These are phyloP conservation scores for Millerozyma acaciae DNA, from an alignment of 805 yeast species.

Conservation along the genomic window DNA sequence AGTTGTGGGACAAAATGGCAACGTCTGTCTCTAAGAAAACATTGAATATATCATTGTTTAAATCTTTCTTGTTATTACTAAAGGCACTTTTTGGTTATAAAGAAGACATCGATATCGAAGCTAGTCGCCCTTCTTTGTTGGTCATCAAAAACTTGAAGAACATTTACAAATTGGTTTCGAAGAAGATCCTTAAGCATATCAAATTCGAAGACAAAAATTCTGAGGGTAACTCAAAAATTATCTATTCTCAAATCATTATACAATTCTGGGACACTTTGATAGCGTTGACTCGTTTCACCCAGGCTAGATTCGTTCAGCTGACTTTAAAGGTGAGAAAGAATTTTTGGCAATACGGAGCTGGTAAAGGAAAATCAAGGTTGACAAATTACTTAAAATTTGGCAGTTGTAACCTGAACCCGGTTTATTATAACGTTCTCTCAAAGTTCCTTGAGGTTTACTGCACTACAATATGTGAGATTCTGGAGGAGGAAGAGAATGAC, in stretches of 20 bases:
- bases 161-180: conserved; percentile 38
- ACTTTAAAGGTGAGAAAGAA: conserved; percentile 36
- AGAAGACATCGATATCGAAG: conserved; percentile 2
- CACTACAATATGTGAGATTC: no score
- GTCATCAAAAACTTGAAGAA: conserved; percentile 10
- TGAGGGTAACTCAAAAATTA: conserved; percentile 26
- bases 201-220: conserved; percentile 28
- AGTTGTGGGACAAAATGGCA: conserved; percentile 32
- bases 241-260: conserved; percentile 45
- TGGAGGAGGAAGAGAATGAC: no score
- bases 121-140: no score
- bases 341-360: conserved; percentile 52
- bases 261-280: conserved; percentile 48
- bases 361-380: conserved; percentile 38
- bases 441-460: not conserved
- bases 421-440: conserved; percentile 35
- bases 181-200: conserved; percentile 41
- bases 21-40: conserved; percentile 19
- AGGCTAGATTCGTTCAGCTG: no score
- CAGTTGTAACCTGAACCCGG: conserved; percentile 48
- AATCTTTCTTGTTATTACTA: conserved; percentile 20
- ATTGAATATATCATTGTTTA: conserved; percentile 30
- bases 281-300: conserved; percentile 29
- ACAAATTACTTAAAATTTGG: conserved; percentile 49
- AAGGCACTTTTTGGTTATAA: conserved; percentile 12